Percentiles rank a stretch among this genome's conserved stretches.
These are phyloP conservation scores for Solanum chacoense DNA, from an alignment of 305 asterid species.

Conservation along the genomic window DNA sequence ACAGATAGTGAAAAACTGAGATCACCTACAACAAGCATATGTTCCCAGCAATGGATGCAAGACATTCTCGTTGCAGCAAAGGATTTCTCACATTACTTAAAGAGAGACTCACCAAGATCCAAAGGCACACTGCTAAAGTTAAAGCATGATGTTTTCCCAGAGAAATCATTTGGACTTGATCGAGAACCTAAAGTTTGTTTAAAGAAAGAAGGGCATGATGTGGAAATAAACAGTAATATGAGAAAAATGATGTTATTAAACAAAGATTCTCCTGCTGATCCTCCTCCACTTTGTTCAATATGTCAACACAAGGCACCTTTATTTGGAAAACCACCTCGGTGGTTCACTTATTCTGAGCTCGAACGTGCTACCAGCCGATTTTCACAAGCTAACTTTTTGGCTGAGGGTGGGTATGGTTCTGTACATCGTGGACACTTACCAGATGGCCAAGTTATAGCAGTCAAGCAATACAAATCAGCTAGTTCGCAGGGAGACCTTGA, in stretches of 20 bases:
- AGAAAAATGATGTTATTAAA: conserved; percentile 45
- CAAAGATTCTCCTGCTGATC: conserved; percentile 32
- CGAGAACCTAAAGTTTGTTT: conserved; percentile 8
- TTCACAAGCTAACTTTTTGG: conserved; percentile 61
- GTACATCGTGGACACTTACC: conserved; percentile 68
- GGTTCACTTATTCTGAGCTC: conserved; percentile 64
- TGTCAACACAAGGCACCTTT: conserved; percentile 71
- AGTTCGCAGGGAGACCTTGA: conserved; percentile 83
- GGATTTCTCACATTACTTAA: conserved; percentile 30
- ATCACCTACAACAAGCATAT: conserved; percentile 44
- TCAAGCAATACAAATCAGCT: conserved; percentile 68
- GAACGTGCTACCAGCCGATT: conserved; percentile 63
- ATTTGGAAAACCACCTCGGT: conserved; percentile 61
- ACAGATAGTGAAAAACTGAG: conserved; percentile 46
- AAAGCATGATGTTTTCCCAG: conserved; percentile 6
- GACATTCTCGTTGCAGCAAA: conserved; percentile 43
- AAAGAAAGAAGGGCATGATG: conserved; percentile 6
- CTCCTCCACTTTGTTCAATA: conserved; percentile 83
- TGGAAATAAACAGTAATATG: conserved; percentile 28
- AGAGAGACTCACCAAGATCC: conserved; percentile 18
- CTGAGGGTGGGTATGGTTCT: conserved; percentile 92
- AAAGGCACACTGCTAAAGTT: conserved; percentile 19
- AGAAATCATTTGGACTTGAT: conserved; percentile 11
- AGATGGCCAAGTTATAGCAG: conserved; percentile 77
- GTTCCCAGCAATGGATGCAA: conserved; percentile 48